Percentiles rank a stretch among this genome's conserved stretches.
Evolutionary conservation across 2,329 filamentous ascomycete genomes (phyloP).

Genomic region (Aureobasidium sp.): DNA sequence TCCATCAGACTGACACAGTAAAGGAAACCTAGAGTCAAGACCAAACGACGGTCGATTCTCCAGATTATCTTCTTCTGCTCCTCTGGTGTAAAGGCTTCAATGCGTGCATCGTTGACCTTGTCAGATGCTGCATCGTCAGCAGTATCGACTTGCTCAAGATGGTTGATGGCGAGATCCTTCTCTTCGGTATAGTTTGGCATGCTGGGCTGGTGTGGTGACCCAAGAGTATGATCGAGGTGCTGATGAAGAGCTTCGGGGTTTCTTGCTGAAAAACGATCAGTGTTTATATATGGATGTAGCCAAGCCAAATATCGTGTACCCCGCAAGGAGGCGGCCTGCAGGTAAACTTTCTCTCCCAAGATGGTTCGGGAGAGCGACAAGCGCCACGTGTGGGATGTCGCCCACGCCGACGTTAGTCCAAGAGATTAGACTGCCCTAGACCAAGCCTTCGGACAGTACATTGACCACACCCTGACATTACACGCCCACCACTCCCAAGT

Average conservation of each 20-base stretch:
- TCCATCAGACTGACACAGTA: conserved; percentile 32
- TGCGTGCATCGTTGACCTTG: conserved; percentile 23
- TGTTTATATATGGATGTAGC: background rate
- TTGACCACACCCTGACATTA: background rate
- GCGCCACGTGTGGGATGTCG: conserved; percentile 9
- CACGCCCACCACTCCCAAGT: background rate
- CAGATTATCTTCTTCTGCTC: conserved; percentile 64
- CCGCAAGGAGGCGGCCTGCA: background rate
- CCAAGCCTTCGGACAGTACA: background rate
- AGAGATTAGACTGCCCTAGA: background rate
- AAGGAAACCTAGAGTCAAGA: conserved; percentile 39
- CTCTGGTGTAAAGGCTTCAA: conserved; percentile 44
- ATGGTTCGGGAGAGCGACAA: conserved; percentile 4
- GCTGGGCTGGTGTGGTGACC: background rate
- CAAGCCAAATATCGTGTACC: conserved; percentile 1
- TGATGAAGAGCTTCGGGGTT: background rate
- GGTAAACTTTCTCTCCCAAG: background rate
- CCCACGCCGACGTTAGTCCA: background rate
- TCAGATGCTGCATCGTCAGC: background rate
- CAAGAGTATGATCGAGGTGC: background rate
- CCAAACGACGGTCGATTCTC: conserved; percentile 56
- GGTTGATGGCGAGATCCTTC: background rate
- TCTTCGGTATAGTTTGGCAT: background rate
- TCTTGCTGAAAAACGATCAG: background rate
- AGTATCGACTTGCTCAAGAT: conserved; percentile 8